Evolutionary conservation across 75 land plant species (phyloP), one percentile per base, ranked within the genome.

Genomic region (Pseudotsuga menziesii): DNA sequence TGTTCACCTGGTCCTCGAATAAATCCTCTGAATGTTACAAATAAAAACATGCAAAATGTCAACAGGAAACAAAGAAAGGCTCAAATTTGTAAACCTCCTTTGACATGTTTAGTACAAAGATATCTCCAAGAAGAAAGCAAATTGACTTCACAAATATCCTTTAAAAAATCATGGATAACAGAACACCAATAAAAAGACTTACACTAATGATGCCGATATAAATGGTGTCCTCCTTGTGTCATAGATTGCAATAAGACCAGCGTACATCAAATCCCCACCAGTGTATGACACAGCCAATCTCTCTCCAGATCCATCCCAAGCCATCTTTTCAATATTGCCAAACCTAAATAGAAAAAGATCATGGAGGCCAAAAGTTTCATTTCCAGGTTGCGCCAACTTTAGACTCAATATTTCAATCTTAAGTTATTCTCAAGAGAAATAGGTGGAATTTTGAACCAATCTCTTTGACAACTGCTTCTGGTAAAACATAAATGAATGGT

Each of bases 241-340:
- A 83, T 86, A 95, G 66, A 95, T 73, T 44, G 98, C 98, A 76
- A 95, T 81, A 14, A 95, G 87, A 80, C 97, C 97, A 57, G 64
- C 74, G 81, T 93, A 87, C 58, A 75, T 67, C 23, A 85, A 85
- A 83, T 91, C 92, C 5, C 89, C 94, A 56, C 90, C 92, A 78
- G 73, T 85, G 58, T 83, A 95, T 12, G 98, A 86, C 57, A 95
- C 66, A 54, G 98, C 98, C 72, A 95, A 79, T 57, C 98, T 82
- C 81, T 95, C 97, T 67, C 98, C 98, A 72, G 87, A 86, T 76
- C 87, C 88, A 88, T 95, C 98, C 98, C 98, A 95, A 4, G 97
- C 98, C 80, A 95, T 93, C 83, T 85, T 91, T 79, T 95, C 98
- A 75, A 95, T 88, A n/a, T 86, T 80, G 22, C 82, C 87, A 57